Percentiles rank a stretch among this genome's conserved stretches.
Evolutionary conservation across 108 stramenopile species (phyloP).

Genomic region (Pelagomonas calceolata): DNA sequence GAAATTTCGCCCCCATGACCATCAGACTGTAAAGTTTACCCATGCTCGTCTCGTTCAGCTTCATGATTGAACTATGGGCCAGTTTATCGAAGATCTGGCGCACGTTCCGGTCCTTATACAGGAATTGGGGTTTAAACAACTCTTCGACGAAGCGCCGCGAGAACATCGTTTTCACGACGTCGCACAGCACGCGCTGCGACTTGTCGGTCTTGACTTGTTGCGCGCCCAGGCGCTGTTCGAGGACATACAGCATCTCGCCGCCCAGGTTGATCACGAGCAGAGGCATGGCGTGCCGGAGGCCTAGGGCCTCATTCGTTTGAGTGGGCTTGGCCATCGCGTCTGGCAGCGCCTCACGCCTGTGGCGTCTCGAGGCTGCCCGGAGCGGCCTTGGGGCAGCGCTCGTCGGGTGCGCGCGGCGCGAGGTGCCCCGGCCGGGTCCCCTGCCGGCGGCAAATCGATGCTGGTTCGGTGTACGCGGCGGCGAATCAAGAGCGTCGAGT

Average conservation of each 20-base stretch:
- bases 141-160: conserved; percentile 29
- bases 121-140: conserved; percentile 47
- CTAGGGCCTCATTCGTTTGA: neutral
- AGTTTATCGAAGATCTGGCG: conserved; percentile 39
- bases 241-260: conserved; percentile 53
- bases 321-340: too few species aligned
- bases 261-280: conserved; percentile 48
- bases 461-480: too few species aligned
- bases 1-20: conserved; percentile 54
- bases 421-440: too few species aligned
- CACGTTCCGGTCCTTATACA: conserved; percentile 25
- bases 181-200: conserved; percentile 31
- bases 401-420: too few species aligned
- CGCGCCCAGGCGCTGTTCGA: conserved; percentile 41
- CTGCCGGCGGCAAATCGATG: too few species aligned
- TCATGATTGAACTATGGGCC: conserved; percentile 53
- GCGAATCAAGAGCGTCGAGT: too few species aligned
- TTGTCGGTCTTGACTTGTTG: conserved; percentile 35
- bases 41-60: conserved; percentile 46
- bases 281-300: conserved; percentile 30
- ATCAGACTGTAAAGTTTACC: conserved; percentile 53
- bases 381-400: too few species aligned
- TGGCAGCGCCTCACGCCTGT: too few species aligned
- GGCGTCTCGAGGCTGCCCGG: too few species aligned
- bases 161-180: conserved; percentile 49